Conservation (phyloP, 495 filamentous ascomycete species). For the Daldinia loculata region DNA sequence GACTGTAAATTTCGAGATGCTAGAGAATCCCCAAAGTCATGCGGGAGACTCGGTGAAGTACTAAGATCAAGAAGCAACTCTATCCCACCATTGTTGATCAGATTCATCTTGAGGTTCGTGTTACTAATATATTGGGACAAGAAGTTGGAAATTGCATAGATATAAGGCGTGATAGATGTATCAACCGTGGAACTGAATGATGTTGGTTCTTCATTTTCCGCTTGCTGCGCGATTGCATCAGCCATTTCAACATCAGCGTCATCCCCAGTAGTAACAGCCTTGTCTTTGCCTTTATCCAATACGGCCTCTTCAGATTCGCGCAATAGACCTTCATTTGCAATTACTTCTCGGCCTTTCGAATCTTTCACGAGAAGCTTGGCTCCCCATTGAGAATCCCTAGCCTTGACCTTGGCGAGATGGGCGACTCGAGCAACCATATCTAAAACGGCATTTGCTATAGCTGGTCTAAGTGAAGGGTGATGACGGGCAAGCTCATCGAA, state of each 20-base stretch:
- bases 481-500: conserved; percentile 97
- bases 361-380: conserved; percentile 76
- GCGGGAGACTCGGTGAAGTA: conserved; percentile 77
- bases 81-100: conserved; percentile 80
- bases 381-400: conserved; percentile 73
- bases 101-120: conserved; percentile 72
- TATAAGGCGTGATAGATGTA: conserved; percentile 65
- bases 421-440: conserved; percentile 84
- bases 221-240: conserved; percentile 52
- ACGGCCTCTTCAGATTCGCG: conserved; percentile 18
- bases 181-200: conserved; percentile 19
- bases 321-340: conserved; percentile 56
- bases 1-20: conserved; percentile 72
- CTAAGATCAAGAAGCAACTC: conserved; percentile 86
- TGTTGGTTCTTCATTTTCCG: conserved; percentile 26
- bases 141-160: conserved; percentile 78
- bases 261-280: conserved; percentile 43
- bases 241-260: conserved; percentile 67
- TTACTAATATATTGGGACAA: conserved; percentile 81
- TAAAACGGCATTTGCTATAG: conserved; percentile 80
- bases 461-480: conserved; percentile 81
- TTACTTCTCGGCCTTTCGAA: conserved; percentile 58
- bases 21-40: conserved; percentile 73
- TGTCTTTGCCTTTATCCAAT: conserved; percentile 51
- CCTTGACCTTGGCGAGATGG: conserved; percentile 72